These are phyloP conservation scores for Betula pendula DNA, from an alignment of 306 rosid genomes.

Conservation along the genomic window DNA sequence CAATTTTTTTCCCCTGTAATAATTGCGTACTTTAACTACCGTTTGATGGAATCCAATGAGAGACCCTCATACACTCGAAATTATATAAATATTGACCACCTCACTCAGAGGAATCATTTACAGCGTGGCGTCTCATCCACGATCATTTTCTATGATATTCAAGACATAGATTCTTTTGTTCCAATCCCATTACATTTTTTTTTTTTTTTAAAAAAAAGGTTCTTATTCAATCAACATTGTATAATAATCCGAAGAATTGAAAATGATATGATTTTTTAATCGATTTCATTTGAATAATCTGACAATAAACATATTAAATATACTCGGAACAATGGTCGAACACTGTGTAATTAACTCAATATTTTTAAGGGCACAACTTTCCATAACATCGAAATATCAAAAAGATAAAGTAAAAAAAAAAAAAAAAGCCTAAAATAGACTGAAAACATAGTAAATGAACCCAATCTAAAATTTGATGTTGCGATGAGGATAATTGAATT, in stretches of 20 bases:
- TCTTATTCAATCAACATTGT: background rate
- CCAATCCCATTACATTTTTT: constrained; percentile 16
- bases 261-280: background rate
- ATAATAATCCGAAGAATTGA: background rate
- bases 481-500: too few species aligned
- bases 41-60: constrained; percentile 53
- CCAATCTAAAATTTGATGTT: too few species aligned
- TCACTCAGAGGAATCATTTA: constrained; percentile 33
- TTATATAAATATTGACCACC: constrained; percentile 9
- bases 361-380: background rate
- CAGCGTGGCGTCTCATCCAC: constrained; percentile 69
- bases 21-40: constrained; percentile 14
- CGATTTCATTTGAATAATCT: background rate
- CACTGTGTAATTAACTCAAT: background rate
- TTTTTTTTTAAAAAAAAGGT: background rate
- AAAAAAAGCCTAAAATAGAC: too few species aligned
- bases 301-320: background rate
- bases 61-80: background rate
- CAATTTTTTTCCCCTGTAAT: background rate
- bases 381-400: background rate
- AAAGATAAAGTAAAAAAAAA: background rate
- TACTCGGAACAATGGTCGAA: constrained; percentile 3
- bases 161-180: constrained; percentile 62
- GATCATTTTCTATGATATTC: constrained; percentile 34
- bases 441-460: too few species aligned